phyloP scores from a whole-genome alignment of 352 stramenopile species.

The Elongisporangium anandrum region DNA sequence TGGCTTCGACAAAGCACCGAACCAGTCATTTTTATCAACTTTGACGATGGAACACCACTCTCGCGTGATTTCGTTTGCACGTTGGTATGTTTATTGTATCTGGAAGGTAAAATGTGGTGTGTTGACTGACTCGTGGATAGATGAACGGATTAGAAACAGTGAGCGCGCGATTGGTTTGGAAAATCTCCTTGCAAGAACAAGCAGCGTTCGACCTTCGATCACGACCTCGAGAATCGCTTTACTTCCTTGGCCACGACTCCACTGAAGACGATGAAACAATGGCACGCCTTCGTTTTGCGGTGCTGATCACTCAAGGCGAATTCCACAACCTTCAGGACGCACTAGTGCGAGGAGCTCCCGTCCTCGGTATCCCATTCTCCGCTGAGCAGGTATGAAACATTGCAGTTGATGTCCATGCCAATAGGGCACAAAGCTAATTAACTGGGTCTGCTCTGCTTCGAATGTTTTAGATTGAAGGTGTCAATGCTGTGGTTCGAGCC shows the following conservation, averaged over 20 bases:
- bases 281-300: conserved; percentile 28
- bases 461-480: conserved; percentile 39
- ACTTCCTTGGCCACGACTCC: conserved; percentile 29
- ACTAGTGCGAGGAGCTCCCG: conserved; percentile 48
- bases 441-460: not conserved
- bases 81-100: conserved; percentile 30
- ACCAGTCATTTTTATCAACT: conserved; percentile 58
- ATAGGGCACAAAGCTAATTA: not conserved
- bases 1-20: conserved; percentile 16
- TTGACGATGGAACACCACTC: conserved; percentile 40
- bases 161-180: conserved; percentile 51
- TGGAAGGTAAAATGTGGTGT: too few species aligned
- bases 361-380: conserved; percentile 68
- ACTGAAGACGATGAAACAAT: conserved; percentile 34
- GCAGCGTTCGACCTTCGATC: conserved; percentile 52
- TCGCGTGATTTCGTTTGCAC: conserved; percentile 47
- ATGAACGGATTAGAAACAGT: conserved; percentile 56
- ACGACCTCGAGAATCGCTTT: conserved; percentile 35
- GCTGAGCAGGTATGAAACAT: conserved; percentile 47
- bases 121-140: too few species aligned
- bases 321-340: conserved; percentile 58
- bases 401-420: not conserved
- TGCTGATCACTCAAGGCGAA: conserved; percentile 65
- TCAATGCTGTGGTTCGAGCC: conserved; percentile 52
- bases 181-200: conserved; percentile 50